Percentiles rank a stretch among this genome's conserved stretches.
Conservation (phyloP, 768 basidiomycete species). For the Hypholoma fasciculare region DNA sequence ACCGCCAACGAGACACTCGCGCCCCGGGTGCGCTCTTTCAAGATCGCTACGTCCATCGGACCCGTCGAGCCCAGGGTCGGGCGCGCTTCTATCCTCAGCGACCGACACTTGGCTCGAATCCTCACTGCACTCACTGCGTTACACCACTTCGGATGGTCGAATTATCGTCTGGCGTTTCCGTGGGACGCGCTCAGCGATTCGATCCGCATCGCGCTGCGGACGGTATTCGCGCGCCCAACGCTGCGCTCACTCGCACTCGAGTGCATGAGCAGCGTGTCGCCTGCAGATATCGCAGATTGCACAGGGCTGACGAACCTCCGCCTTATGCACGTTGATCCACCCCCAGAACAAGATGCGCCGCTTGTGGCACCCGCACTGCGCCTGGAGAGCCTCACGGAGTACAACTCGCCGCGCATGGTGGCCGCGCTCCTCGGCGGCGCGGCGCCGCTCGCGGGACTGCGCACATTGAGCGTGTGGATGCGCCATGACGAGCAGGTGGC, state of each 20-base stretch:
- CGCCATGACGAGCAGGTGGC: slow-evolving; percentile 2
- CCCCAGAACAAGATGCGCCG: neutral
- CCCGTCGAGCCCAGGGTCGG: neutral
- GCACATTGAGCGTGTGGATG: slow-evolving; percentile 7
- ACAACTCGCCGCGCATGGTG: neutral
- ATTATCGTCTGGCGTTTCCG: neutral
- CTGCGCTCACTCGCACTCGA: slow-evolving; percentile 2
- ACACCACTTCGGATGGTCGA: slow-evolving; percentile 6
- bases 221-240: neutral
- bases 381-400: neutral
- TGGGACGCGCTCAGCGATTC: neutral
- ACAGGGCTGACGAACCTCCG: neutral
- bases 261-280: neutral
- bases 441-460: slow-evolving; percentile 1
- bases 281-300: neutral
- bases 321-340: slow-evolving; percentile 3
- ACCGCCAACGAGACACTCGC: neutral
- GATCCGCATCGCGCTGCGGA: neutral
- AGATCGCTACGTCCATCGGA: neutral
- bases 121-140: slow-evolving; percentile 1
- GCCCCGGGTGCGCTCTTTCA: slow-evolving; percentile 4
- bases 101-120: slow-evolving; percentile 1
- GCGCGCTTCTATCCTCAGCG: neutral
- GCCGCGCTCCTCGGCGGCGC: neutral
- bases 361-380: neutral